These are phyloP conservation scores for Fraxinus xanthoxyloides DNA, from an alignment of 305 asterid species.

Conservation along the genomic window DNA sequence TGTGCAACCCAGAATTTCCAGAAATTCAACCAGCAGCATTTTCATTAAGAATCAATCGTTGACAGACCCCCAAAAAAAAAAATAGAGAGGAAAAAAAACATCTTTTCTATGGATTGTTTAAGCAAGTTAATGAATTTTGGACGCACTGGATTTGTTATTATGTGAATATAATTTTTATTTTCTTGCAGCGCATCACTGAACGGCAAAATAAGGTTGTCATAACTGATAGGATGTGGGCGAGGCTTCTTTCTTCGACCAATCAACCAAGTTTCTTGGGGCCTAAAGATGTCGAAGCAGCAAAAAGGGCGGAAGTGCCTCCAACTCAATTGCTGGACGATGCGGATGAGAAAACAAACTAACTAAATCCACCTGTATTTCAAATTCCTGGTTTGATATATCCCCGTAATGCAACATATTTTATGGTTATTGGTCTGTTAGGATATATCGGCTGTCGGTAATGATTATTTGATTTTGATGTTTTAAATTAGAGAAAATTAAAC, in stretches of 20 bases:
- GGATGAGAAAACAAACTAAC: constrained; percentile 31
- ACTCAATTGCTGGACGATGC: constrained; percentile 42
- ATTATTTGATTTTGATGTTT: too few relatives aligned
- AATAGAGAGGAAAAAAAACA: not conserved
- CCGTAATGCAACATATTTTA: not conserved
- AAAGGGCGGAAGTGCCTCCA: constrained; percentile 31
- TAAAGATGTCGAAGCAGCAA: constrained; percentile 31
- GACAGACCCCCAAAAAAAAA: not conserved
- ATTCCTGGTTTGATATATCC: not conserved
- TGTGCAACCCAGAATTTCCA: not conserved
- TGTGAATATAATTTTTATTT: not conserved
- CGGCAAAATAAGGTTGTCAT: constrained; percentile 57
- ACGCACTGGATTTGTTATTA: not conserved
- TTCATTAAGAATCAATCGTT: not conserved
- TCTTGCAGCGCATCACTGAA: constrained; percentile 59
- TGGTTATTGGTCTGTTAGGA: not conserved
- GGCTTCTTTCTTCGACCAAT: constrained; percentile 71
- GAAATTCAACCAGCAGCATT: not conserved
- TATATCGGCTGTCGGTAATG: not conserved
- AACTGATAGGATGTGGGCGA: constrained; percentile 81
- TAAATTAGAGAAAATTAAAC: not conserved
- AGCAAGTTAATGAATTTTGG: not conserved
- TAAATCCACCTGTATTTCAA: not conserved
- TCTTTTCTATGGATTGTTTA: not conserved
- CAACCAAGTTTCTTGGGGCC: constrained; percentile 57